These are phyloP conservation scores for Eucalyptus brandiana DNA, from an alignment of 345 rosid species.

Conservation along the genomic window DNA sequence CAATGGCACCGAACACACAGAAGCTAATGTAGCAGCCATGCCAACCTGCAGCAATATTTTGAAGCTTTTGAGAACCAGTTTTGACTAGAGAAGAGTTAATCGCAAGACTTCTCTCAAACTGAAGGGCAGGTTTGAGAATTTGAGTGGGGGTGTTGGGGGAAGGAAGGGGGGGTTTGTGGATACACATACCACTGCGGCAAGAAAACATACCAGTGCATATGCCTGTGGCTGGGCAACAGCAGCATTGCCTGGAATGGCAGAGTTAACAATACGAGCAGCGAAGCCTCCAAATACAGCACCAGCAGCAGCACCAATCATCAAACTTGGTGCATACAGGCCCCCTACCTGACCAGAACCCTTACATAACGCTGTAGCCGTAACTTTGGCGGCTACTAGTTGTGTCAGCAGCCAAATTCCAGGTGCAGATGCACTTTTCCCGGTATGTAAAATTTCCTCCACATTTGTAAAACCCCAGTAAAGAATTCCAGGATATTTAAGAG, in stretches of 20 bases:
- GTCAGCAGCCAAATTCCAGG: conserved; percentile 95
- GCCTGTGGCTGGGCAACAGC: conserved; percentile 99
- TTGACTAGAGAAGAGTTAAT: background rate
- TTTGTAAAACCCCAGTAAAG: conserved; percentile 98
- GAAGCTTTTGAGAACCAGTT: background rate
- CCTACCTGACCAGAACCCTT: conserved; percentile 98
- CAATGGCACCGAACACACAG: conserved; percentile 97
- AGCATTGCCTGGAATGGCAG: conserved; percentile 94
- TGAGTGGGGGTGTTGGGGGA: background rate
- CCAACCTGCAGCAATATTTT: conserved; percentile 55
- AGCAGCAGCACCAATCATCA: conserved; percentile 98
- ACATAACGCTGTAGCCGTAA: conserved; percentile 90
- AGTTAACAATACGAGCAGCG: conserved; percentile 81
- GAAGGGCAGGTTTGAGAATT: background rate
- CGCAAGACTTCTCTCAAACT: background rate
- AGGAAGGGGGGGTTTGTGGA: background rate
- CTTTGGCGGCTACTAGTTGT: conserved; percentile 92
- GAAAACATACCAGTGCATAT: conserved; percentile 72
- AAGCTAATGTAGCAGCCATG: conserved; percentile 98
- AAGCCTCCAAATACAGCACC: conserved; percentile 99
- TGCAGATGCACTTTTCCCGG: conserved; percentile 95
- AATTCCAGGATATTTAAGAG: conserved; percentile 95
- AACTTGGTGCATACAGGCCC: conserved; percentile 94
- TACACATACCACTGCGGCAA: background rate
- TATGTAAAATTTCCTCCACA: conserved; percentile 93